phyloP scores from a whole-genome alignment of 306 rosid species.

The Vachellia pachyceras region DNA sequence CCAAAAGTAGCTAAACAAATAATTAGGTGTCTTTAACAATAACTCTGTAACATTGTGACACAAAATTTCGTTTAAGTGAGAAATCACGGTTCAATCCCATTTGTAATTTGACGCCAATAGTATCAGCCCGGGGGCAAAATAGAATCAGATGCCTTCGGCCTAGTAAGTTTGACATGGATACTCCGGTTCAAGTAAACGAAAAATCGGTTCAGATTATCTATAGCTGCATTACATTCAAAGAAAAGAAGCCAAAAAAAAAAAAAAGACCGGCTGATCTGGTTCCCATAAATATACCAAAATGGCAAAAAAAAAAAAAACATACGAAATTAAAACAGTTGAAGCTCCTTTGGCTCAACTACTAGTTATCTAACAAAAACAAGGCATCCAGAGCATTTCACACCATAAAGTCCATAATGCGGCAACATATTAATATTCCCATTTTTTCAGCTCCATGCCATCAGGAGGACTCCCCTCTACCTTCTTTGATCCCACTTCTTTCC shows the following conservation, averaged over 20 bases:
- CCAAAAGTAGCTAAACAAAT: too few relatives aligned
- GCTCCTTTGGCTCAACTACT: not conserved
- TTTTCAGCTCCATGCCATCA: constrained; percentile 96
- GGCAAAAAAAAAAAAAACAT: too few relatives aligned
- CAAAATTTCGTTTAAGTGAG: too few relatives aligned
- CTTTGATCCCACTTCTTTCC: constrained; percentile 96
- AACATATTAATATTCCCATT: constrained; percentile 67
- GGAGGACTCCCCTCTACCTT: constrained; percentile 97
- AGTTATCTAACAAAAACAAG: constrained; percentile 5
- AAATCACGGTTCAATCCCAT: too few relatives aligned
- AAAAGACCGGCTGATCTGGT: not conserved
- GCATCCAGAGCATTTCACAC: constrained; percentile 37
- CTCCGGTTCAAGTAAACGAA: not conserved
- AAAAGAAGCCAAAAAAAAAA: not conserved
- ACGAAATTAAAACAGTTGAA: not conserved
- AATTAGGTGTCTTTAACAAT: too few relatives aligned
- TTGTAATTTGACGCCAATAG: too few relatives aligned
- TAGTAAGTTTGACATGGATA: constrained; percentile 40
- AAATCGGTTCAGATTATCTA: too few relatives aligned
- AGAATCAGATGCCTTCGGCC: not conserved
- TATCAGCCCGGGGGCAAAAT: too few relatives aligned
- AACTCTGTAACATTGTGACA: too few relatives aligned
- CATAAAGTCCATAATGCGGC: constrained; percentile 12
- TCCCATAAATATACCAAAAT: not conserved
- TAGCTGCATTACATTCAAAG: constrained; percentile 8